phyloP scores from a whole-genome alignment of 2,329 filamentous ascomycete genomes.

The Phialophora tarda region DNA sequence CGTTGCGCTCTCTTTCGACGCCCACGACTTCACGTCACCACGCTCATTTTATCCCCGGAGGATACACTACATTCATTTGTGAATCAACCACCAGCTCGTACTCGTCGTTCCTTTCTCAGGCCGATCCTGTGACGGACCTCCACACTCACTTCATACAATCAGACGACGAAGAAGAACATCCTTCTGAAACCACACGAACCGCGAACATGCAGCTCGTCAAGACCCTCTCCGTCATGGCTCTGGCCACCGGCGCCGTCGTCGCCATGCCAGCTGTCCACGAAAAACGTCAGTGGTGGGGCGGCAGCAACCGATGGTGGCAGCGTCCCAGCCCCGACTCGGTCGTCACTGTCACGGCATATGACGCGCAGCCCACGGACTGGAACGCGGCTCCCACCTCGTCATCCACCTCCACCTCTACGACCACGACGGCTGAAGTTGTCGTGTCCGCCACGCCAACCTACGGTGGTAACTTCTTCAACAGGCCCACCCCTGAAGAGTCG shows the following conservation, averaged over 20 bases:
- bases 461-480: conserved; percentile 7
- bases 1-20: conserved; percentile 31
- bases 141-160: conserved; percentile 2
- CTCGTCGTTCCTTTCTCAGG: conserved; percentile 16
- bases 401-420: conserved; percentile 1
- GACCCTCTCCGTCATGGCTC: conserved; percentile 42
- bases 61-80: conserved; percentile 30
- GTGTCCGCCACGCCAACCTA: not conserved
- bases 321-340: conserved; percentile 19
- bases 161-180: not conserved
- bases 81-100: not conserved
- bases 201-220: conserved; percentile 36
- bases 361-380: conserved; percentile 4
- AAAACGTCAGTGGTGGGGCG: conserved; percentile 29
- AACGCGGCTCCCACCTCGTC: conserved; percentile 16
- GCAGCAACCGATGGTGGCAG: conserved; percentile 26
- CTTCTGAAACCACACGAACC: conserved; percentile 5
- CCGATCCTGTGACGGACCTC: conserved; percentile 9
- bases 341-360: conserved; percentile 27
- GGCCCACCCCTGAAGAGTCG: not conserved
- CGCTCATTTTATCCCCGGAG: conserved; percentile 37
- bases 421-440: conserved; percentile 6
- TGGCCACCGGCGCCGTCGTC: conserved; percentile 41
- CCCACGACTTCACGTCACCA: conserved; percentile 26
- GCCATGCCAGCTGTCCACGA: conserved; percentile 40